phyloP scores from a whole-genome alignment of 495 filamentous ascomycete genomes.

The Lentithecium fluviatile region DNA sequence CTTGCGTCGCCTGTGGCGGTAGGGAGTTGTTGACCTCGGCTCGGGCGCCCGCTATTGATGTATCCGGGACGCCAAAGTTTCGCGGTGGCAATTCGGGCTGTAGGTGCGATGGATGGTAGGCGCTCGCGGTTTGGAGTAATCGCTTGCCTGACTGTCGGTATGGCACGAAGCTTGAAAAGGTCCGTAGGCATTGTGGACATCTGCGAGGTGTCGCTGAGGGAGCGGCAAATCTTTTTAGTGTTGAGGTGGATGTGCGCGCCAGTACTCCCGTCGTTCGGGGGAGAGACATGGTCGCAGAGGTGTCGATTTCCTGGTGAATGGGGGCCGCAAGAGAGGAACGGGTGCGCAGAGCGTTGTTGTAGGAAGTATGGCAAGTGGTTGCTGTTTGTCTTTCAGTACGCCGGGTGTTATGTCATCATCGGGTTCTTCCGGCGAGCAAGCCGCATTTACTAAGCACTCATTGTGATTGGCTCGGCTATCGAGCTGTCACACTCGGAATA shows the following conservation, averaged over 20 bases:
- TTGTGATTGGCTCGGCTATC: no score
- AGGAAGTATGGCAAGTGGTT: no score
- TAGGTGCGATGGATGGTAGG: conserved; percentile 74
- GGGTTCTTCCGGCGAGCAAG: no score
- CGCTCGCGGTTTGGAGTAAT: conserved; percentile 68
- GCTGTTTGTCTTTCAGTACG: no score
- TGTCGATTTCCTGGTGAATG: background rate
- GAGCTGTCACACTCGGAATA: no score
- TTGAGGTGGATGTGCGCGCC: conserved; percentile 5
- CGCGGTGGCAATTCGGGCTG: conserved; percentile 64
- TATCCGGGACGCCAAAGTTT: conserved; percentile 63
- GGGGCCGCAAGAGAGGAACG: background rate
- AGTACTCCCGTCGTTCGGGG: conserved; percentile 9
- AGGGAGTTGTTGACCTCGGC: conserved; percentile 56
- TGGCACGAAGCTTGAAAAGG: conserved; percentile 63
- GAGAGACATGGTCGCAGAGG: conserved; percentile 27
- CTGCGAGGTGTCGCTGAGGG: conserved; percentile 21
- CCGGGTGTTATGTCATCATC: no score
- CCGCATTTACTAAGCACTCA: no score
- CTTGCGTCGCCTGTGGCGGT: conserved; percentile 42
- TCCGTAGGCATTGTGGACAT: conserved; percentile 57
- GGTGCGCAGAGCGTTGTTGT: background rate
- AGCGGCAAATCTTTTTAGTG: conserved; percentile 23
- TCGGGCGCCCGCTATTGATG: conserved; percentile 60
- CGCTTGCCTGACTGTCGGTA: conserved; percentile 57